A percentile compares a stretch with the other conserved stretches of the same genome.
These are phyloP conservation scores for Phaeophleospora eucalypticola DNA, from an alignment of 2,329 filamentous ascomycete species.

Conservation along the genomic window DNA sequence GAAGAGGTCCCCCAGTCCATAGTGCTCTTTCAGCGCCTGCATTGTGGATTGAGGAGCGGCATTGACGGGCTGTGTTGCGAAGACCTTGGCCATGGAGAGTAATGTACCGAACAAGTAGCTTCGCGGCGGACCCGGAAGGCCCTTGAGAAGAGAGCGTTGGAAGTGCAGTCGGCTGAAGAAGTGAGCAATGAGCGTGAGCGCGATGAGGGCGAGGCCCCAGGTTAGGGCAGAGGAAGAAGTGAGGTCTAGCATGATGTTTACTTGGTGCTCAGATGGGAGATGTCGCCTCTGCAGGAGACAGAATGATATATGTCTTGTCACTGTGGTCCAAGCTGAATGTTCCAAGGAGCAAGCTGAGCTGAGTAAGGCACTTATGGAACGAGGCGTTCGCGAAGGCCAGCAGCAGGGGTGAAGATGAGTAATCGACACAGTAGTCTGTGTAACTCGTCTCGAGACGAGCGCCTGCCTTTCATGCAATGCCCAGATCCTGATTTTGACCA, in stretches of 20 bases:
- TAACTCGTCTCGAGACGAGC: too few relatives aligned
- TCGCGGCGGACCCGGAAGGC: conserved; percentile 39
- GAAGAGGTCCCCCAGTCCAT: conserved; percentile 37
- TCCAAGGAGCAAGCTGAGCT: too few relatives aligned
- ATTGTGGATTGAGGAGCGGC: conserved; percentile 36
- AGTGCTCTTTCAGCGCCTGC: conserved; percentile 35
- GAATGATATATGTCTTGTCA: not conserved
- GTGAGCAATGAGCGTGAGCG: conserved; percentile 20
- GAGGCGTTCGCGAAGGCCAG: too few relatives aligned
- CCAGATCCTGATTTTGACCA: too few relatives aligned
- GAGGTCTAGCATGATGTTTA: conserved; percentile 14
- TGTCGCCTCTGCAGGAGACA: not conserved
- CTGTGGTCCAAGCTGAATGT: too few relatives aligned
- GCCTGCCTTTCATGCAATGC: too few relatives aligned
- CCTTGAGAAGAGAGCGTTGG: conserved; percentile 24
- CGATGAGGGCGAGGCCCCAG: conserved; percentile 25
- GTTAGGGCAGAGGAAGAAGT: conserved; percentile 15
- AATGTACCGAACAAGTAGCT: conserved; percentile 41
- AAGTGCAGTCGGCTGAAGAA: conserved; percentile 26
- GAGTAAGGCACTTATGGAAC: too few relatives aligned
- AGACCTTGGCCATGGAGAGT: conserved; percentile 35
- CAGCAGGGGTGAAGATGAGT: too few relatives aligned
- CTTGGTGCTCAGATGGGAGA: not conserved
- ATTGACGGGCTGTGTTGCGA: conserved; percentile 32
- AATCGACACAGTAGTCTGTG: too few relatives aligned